Conservation (phyloP, 305 asterid species). For the Rubia tinctorum region DNA sequence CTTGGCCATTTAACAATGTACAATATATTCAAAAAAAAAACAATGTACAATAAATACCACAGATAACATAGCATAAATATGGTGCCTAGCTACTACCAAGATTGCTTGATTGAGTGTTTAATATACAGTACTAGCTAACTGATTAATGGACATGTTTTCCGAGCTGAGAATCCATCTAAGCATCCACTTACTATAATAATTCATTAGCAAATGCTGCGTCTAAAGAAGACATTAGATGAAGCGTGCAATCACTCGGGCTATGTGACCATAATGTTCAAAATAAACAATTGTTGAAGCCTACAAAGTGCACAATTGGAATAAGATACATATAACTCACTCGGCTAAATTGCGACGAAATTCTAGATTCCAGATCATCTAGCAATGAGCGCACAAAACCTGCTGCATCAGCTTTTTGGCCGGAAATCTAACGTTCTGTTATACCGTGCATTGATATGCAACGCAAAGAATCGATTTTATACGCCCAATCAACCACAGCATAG, state of each 20-base stretch:
- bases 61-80: not conserved
- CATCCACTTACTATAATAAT: too few species aligned
- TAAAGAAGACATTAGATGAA: constrained; percentile 95
- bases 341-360: constrained; percentile 77
- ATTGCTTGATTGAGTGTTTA: not conserved
- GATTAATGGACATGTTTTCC: not conserved
- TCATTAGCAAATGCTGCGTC: constrained; percentile 34
- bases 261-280: constrained; percentile 18
- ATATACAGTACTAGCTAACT: not conserved
- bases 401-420: constrained; percentile 99
- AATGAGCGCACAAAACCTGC: constrained; percentile 98
- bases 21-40: too few species aligned
- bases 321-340: constrained; percentile 54
- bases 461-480: constrained; percentile 95
- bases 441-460: constrained; percentile 99
- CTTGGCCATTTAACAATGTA: not conserved
- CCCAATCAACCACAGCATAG: constrained; percentile 99
- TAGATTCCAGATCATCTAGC: constrained; percentile 93
- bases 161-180: not conserved
- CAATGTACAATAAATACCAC: not conserved
- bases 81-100: not conserved
- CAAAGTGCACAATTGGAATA: constrained; percentile 9
- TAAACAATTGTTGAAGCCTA: constrained; percentile 17
- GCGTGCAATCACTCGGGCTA: too few species aligned
- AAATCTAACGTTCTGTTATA: constrained; percentile 89